A percentile compares a stretch with the other conserved stretches of the same genome.
These are phyloP conservation scores for Fusarium transvaalense DNA, from an alignment of 2,329 filamentous ascomycete species.

Conservation along the genomic window DNA sequence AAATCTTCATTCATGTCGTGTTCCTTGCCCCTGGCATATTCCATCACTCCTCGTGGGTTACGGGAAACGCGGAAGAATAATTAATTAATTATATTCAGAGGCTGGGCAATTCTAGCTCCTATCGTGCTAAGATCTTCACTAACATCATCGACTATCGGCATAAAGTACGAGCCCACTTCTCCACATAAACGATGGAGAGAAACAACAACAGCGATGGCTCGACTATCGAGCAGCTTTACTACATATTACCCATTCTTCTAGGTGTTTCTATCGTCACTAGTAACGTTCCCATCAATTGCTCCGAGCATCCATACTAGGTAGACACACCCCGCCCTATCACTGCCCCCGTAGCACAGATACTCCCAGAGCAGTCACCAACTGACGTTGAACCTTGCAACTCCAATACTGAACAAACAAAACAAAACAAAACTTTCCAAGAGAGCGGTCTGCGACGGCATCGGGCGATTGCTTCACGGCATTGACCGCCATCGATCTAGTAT, in stretches of 20 bases:
- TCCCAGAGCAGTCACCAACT: neutral
- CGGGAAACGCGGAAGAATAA: slow-evolving; percentile 17
- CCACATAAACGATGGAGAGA: slow-evolving; percentile 43
- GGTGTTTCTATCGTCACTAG: slow-evolving; percentile 1
- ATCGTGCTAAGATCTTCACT: neutral
- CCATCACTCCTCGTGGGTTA: neutral
- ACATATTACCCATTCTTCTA: neutral
- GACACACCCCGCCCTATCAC: neutral
- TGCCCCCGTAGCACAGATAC: neutral
- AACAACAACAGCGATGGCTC: slow-evolving; percentile 20
- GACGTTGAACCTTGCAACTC: slow-evolving; percentile 2
- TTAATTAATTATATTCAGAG: slow-evolving; percentile 6
- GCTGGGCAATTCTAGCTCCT: neutral
- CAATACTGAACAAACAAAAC: slow-evolving; percentile 6
- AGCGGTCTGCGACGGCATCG: slow-evolving; percentile 40
- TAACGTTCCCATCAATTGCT: slow-evolving; percentile 24
- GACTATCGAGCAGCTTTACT: slow-evolving; percentile 1
- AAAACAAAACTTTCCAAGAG: slow-evolving; percentile 14
- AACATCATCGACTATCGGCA: neutral
- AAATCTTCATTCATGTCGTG: slow-evolving; percentile 9
- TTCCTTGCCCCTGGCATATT: slow-evolving; percentile 31
- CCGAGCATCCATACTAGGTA: too few species aligned
- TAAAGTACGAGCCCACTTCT: slow-evolving; percentile 28
- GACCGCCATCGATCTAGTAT: slow-evolving; percentile 32
- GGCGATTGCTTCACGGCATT: slow-evolving; percentile 38